Evolutionary conservation across 371 early-diverging fungal genomes (phyloP), one percentile per base, ranked within the genome.

Genomic region (Mortierella sp.): DNA sequence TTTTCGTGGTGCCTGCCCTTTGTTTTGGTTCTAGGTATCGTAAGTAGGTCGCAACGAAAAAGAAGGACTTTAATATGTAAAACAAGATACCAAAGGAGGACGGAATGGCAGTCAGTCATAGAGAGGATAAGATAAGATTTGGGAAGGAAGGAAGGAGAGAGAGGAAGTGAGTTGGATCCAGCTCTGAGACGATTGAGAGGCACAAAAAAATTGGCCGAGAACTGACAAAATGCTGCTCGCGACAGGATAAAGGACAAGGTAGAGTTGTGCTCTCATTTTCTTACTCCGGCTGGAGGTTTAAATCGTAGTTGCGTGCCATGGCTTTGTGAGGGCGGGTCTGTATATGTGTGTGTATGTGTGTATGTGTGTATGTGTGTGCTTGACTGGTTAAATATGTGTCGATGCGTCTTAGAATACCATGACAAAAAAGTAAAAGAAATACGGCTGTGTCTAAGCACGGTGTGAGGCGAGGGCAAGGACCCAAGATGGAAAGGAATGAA

Each of bases 381-480:
- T 35, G 60, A 60, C 18, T 32, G 11, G 32, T 35, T 32, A 35
- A 32, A 8, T 32, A 29, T 4, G 14, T 32, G 18, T 51, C 51
- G 51, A 21, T 51, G 51, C n/a, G 32, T 60, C n/a, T 18, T 63
- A 54, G 16, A 58, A 27, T 27, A 58, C 29, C 29, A 58, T 27
- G 29, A 58, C 35, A 29, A n/a, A 56, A n/a, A 11, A 21, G 21
- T 8, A 55, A 55, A 24, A n/a, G 7, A 27, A 58, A 58, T 4
- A 58, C 27, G 38, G 65, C 65, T 65, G 38, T 65, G 65, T 65
- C 65, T 18, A 65, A 38, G 65, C 65, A 24, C 16, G 51, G 21
- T 51, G 4, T 21, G 6, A 65, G 65, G 10, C 24, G 38, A 38
- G 29, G 18, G 63, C 18, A 63, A 51, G 51, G 51, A 21, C 18